These are phyloP conservation scores for Coemansia sp. DNA, from an alignment of 192 early-diverging fungal species.

Conservation along the genomic window DNA sequence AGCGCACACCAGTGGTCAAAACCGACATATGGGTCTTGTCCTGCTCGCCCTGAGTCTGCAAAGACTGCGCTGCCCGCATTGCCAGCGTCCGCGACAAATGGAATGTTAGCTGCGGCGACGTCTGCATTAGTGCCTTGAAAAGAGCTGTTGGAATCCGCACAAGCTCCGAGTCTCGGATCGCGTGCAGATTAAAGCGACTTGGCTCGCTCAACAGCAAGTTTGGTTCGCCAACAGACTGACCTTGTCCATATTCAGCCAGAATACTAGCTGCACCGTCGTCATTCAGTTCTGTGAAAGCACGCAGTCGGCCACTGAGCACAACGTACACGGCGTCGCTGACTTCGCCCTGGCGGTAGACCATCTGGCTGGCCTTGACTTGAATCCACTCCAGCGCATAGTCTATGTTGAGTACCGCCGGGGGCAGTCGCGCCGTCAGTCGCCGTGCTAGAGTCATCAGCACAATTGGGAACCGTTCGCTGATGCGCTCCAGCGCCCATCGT, in stretches of 20 bases:
- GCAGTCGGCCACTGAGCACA: conserved; percentile 88
- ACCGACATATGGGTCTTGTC: neutral
- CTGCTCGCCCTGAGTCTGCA: conserved; percentile 36
- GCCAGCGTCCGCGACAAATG: conserved; percentile 90
- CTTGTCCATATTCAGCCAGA: conserved; percentile 88
- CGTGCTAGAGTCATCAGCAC: conserved; percentile 84
- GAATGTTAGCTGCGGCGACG: conserved; percentile 89
- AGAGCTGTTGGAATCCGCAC: conserved; percentile 93
- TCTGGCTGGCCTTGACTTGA: conserved; percentile 89
- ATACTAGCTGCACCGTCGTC: conserved; percentile 74
- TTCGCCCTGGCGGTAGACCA: conserved; percentile 86
- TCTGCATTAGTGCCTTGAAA: conserved; percentile 84
- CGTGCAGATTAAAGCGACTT: conserved; percentile 85
- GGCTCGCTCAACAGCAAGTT: conserved; percentile 76
- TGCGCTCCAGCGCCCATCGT: conserved; percentile 74
- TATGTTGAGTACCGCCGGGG: conserved; percentile 76
- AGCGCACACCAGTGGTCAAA: conserved; percentile 51
- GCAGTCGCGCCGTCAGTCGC: conserved; percentile 74
- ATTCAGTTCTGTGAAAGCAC: conserved; percentile 74
- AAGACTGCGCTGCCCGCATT: conserved; percentile 55
- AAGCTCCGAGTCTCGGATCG: conserved; percentile 95
- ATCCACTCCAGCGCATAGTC: conserved; percentile 93
- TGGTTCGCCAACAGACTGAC: conserved; percentile 93
- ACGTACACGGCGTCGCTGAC: conserved; percentile 86
- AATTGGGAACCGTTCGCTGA: conserved; percentile 81